Conservation (phyloP, 106 monocot species). For the Dendrobium officinale region DNA sequence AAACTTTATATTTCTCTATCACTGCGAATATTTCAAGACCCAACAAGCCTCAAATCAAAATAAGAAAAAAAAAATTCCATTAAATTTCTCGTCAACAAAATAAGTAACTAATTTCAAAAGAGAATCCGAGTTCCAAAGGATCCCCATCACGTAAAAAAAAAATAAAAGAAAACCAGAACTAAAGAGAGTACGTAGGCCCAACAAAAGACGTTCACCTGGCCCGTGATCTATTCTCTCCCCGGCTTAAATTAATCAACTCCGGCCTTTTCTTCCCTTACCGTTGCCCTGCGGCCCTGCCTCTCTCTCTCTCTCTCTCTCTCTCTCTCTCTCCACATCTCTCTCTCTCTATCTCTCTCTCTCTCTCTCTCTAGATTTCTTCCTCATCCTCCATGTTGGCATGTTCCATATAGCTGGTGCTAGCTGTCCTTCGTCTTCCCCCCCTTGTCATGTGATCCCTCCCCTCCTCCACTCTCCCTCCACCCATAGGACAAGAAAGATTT, state of each 20-base stretch:
- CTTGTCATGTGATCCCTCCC: background rate
- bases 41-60: no score
- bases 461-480: conserved; percentile 3
- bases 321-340: background rate
- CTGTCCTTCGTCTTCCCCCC: background rate
- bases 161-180: background rate
- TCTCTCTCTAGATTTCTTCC: background rate
- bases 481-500: background rate
- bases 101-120: no score
- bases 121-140: background rate
- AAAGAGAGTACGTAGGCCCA: background rate
- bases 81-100: no score
- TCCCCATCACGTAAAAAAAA: background rate
- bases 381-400: conserved; percentile 1
- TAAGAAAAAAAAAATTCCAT: no score
- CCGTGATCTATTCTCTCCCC: background rate
- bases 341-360: background rate
- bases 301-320: conserved; percentile 4
- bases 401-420: conserved; percentile 8
- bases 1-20: no score
- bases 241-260: background rate
- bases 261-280: background rate
- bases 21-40: no score
- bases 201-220: background rate
- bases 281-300: background rate